Evolutionary conservation across 805 yeast species (phyloP).

Genomic region (Kregervanrija pseudodelftensis): DNA sequence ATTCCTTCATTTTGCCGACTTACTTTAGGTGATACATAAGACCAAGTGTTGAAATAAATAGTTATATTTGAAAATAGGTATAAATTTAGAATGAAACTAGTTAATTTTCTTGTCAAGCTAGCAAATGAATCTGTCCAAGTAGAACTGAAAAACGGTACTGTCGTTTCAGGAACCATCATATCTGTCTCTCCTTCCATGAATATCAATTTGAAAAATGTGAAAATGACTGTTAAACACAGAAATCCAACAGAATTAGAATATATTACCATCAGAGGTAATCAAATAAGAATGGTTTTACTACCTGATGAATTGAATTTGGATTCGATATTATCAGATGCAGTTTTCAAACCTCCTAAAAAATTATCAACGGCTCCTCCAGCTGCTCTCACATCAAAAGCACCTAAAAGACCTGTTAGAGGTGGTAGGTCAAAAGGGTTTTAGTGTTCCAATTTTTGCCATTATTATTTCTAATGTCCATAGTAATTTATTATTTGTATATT

Average conservation of each 20-base stretch:
- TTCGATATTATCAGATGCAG: slow-evolving; percentile 46
- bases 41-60: too few relatives aligned
- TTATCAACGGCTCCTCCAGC: slow-evolving; percentile 25
- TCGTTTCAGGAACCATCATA: slow-evolving; percentile 75
- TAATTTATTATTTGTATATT: too few relatives aligned
- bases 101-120: slow-evolving; percentile 75
- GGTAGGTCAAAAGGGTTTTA: slow-evolving; percentile 29
- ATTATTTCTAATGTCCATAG: too few relatives aligned
- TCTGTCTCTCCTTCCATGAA: slow-evolving; percentile 91
- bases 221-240: slow-evolving; percentile 64
- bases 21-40: background rate
- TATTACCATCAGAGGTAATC: slow-evolving; percentile 84
- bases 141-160: slow-evolving; percentile 86
- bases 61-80: background rate
- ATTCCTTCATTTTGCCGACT: background rate
- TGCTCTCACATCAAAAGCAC: slow-evolving; percentile 27
- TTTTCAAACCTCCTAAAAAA: slow-evolving; percentile 32
- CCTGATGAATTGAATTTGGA: slow-evolving; percentile 85
- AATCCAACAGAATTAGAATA: slow-evolving; percentile 67
- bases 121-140: slow-evolving; percentile 82
- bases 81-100: slow-evolving; percentile 46
- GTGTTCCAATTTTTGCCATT: too few relatives aligned
- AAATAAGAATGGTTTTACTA: slow-evolving; percentile 70
- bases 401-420: slow-evolving; percentile 20
- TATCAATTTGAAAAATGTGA: slow-evolving; percentile 70